A percentile compares a stretch with the other conserved stretches of the same genome.
phyloP scores from a whole-genome alignment of 352 stramenopile species.

The Pythium vanterpoolii region DNA sequence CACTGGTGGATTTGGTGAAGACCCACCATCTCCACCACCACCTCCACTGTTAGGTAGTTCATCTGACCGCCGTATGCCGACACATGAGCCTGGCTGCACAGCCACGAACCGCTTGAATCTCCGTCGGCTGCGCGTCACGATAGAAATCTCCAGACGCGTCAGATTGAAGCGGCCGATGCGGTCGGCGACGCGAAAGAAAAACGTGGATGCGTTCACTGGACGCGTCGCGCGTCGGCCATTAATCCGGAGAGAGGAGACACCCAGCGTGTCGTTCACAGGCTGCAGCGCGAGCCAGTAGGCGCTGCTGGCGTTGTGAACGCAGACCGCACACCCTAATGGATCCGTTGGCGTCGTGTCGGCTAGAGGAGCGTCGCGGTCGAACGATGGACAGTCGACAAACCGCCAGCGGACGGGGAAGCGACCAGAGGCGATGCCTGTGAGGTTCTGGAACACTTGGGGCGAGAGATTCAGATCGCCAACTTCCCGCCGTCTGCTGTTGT shows the following conservation, averaged over 20 bases:
- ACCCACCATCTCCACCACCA: background rate
- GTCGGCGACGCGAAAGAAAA: constrained; percentile 10
- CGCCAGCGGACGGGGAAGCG: constrained; percentile 25
- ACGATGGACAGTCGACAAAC: constrained; percentile 28
- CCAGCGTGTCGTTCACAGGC: constrained; percentile 27
- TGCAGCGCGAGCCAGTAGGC: constrained; percentile 29
- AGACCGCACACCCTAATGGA: constrained; percentile 14
- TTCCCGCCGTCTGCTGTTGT: too few relatives aligned
- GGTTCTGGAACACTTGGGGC: constrained; percentile 22
- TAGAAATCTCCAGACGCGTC: constrained; percentile 13
- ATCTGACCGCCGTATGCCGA: background rate
- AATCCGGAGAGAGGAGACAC: constrained; percentile 21
- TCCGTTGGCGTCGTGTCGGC: background rate
- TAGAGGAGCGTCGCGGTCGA: background rate
- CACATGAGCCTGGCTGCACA: constrained; percentile 19
- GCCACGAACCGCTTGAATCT: constrained; percentile 13
- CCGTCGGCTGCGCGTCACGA: constrained; percentile 21
- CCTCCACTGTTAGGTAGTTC: background rate
- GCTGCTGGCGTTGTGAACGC: constrained; percentile 24
- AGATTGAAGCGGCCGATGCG: constrained; percentile 5
- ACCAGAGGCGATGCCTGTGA: constrained; percentile 23
- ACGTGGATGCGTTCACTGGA: background rate
- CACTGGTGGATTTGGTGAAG: background rate
- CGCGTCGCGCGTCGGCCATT: constrained; percentile 7
- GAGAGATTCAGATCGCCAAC: constrained; percentile 34